A percentile compares a stretch with the other conserved stretches of the same genome.
Conservation (phyloP, 1,284 basidiomycete genomes). For the Puccinia coronata region DNA sequence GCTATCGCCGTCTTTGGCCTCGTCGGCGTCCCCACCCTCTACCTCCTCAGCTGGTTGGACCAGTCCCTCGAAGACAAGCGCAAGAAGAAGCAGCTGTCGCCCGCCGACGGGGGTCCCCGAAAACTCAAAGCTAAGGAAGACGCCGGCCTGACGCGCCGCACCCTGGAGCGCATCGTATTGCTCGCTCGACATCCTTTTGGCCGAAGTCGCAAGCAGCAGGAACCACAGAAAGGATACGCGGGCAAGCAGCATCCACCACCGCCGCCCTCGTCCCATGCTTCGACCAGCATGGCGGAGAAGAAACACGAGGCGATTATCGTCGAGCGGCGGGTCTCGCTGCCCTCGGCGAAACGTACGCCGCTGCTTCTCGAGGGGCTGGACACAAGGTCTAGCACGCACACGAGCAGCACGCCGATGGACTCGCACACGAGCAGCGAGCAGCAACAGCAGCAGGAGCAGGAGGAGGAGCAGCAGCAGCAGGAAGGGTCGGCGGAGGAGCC, state of each 20-base stretch:
- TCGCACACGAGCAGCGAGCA: not conserved
- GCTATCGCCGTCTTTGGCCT: constrained; percentile 10
- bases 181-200: not conserved
- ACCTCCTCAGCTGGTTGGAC: constrained; percentile 30
- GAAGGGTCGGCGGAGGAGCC: not conserved
- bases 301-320: not conserved
- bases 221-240: not conserved
- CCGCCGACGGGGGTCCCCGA: constrained; percentile 1
- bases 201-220: not conserved
- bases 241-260: not conserved
- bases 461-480: not conserved
- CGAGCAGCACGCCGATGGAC: constrained; percentile 1
- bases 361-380: not conserved
- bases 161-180: not conserved
- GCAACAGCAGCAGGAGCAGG: too few species aligned
- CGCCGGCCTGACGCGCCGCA: not conserved
- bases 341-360: not conserved
- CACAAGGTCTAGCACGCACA: constrained; percentile 17
- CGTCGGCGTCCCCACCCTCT: constrained; percentile 15
- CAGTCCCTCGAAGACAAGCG: constrained; percentile 4
- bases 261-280: not conserved
- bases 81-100: not conserved
- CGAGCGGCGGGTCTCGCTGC: not conserved
- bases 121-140: constrained; percentile 35
- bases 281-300: not conserved